Conservation (phyloP, 2,329 filamentous ascomycete species). For the Aureobasidium vineae region DNA sequence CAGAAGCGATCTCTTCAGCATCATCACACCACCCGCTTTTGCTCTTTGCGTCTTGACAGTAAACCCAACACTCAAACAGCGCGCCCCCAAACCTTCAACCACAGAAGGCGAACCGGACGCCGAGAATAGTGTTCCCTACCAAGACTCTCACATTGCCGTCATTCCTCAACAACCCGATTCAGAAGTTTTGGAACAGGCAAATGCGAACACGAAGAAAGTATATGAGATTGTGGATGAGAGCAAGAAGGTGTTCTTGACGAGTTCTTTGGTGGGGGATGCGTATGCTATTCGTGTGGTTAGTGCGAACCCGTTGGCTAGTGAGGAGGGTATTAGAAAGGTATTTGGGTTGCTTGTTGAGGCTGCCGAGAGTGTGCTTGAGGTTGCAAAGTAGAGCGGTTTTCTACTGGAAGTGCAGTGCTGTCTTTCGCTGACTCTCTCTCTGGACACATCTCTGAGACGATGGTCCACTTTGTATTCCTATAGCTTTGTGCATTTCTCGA, state of each 20-base stretch:
- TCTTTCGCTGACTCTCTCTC: too few relatives aligned
- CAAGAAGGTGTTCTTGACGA: constrained; percentile 81
- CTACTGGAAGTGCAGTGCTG: background rate
- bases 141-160: constrained; percentile 34
- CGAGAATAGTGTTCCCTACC: constrained; percentile 33
- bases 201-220: constrained; percentile 68
- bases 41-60: constrained; percentile 75
- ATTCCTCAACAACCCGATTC: constrained; percentile 37
- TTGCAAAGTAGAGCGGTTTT: background rate
- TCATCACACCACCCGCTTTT: constrained; percentile 73
- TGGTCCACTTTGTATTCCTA: too few relatives aligned
- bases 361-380: constrained; percentile 55
- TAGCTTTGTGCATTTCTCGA: too few relatives aligned
- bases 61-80: constrained; percentile 44
- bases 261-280: constrained; percentile 67
- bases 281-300: constrained; percentile 82
- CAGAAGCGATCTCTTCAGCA: constrained; percentile 68
- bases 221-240: constrained; percentile 71
- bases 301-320: constrained; percentile 66
- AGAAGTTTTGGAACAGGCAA: constrained; percentile 55
- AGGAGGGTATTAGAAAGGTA: constrained; percentile 67
- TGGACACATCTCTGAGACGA: too few relatives aligned
- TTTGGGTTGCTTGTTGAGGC: constrained; percentile 70
- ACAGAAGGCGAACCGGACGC: constrained; percentile 30
- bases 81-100: background rate